A percentile compares a stretch with the other conserved stretches of the same genome.
These are phyloP conservation scores for Apiospora kogelbergensis DNA, from an alignment of 2,329 filamentous ascomycete genomes.

Conservation along the genomic window DNA sequence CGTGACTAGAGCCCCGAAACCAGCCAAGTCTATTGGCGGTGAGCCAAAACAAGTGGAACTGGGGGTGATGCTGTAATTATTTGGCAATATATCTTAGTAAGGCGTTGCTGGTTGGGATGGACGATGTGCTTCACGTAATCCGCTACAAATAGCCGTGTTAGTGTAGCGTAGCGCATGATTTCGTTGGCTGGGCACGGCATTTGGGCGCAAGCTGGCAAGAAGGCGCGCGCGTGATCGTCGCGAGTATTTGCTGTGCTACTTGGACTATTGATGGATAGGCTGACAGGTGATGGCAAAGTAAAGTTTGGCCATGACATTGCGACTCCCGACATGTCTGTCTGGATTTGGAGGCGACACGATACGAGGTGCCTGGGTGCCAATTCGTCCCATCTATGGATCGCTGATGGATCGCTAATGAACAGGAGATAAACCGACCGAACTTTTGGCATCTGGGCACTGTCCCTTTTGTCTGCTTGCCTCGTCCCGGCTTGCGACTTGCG, in stretches of 20 bases:
- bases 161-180: slow-evolving; percentile 3
- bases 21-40: slow-evolving; percentile 7
- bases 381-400: not conserved
- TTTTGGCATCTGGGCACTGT: not conserved
- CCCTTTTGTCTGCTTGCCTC: not conserved
- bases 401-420: not conserved
- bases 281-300: not conserved
- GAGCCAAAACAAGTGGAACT: not conserved
- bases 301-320: not conserved
- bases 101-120: not conserved
- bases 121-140: not conserved
- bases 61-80: not conserved
- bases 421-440: not conserved
- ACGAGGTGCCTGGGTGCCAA: not conserved
- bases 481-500: not conserved
- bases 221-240: not conserved
- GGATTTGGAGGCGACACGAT: not conserved
- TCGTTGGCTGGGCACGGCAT: not conserved
- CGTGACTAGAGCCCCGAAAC: not conserved
- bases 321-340: not conserved
- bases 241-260: not conserved
- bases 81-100: not conserved
- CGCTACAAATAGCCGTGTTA: not conserved
- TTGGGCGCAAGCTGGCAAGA: not conserved
- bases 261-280: not conserved